Evolutionary conservation across 2,329 filamentous ascomycete genomes (phyloP).

Genomic region (Fusarium longipes): DNA sequence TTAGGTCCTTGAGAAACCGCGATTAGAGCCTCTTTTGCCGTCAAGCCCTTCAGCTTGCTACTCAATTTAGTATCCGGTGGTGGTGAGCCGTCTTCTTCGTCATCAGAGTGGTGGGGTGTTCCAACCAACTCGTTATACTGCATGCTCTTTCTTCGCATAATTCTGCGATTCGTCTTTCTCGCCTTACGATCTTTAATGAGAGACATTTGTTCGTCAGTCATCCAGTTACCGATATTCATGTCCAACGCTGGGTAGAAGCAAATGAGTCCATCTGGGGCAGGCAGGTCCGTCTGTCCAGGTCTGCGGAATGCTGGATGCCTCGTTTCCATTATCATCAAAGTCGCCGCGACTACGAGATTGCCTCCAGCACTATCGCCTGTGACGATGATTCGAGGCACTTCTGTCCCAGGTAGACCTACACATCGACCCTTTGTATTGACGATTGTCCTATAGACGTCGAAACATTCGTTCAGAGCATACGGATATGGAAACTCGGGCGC

Average conservation of each 20-base stretch:
- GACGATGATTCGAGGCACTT: constrained; percentile 56
- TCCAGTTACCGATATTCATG: constrained; percentile 99
- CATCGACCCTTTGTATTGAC: constrained; percentile 55
- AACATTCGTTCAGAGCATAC: constrained; percentile 61
- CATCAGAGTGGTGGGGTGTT: constrained; percentile 83
- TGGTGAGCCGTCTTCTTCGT: constrained; percentile 66
- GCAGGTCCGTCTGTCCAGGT: constrained; percentile 64
- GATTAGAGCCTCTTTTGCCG: constrained; percentile 20
- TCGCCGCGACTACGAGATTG: constrained; percentile 72
- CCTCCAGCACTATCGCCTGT: constrained; percentile 63
- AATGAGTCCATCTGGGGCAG: constrained; percentile 81
- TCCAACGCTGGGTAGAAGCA: constrained; percentile 91
- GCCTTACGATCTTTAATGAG: constrained; percentile 86
- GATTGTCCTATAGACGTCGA: constrained; percentile 58
- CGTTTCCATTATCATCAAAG: constrained; percentile 89
- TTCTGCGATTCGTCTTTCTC: constrained; percentile 79
- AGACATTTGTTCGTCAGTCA: constrained; percentile 98
- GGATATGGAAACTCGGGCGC: constrained; percentile 64
- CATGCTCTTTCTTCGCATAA: constrained; percentile 85
- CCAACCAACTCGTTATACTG: constrained; percentile 88
- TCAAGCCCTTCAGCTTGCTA: neutral
- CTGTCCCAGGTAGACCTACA: constrained; percentile 56
- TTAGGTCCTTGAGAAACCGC: constrained; percentile 25
- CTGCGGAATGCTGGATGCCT: constrained; percentile 58
- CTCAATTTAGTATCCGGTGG: constrained; percentile 21